Evolutionary conservation across 2,329 filamentous ascomycete species (phyloP), one percentile per base, ranked within the genome.

Genomic region (Westerdykella ornata): DNA sequence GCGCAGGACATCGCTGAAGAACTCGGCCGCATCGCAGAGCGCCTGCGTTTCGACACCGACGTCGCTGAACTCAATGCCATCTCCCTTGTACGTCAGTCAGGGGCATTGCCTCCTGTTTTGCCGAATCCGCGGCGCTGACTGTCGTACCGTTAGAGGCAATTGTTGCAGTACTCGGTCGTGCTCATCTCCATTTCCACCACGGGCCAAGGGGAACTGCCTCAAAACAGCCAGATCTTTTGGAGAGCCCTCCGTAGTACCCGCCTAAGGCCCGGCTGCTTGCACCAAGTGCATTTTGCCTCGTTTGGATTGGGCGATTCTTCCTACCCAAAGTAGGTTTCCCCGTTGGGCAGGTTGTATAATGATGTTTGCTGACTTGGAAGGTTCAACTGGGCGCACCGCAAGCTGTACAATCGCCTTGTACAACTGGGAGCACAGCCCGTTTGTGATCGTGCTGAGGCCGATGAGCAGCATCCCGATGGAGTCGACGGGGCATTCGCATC

Each of bases 291-390:
- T 1, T 97, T 94, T 66, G 83, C 86, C 3, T 85, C 83, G 0
- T 95, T 97, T 71, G 92, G 92, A 1, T 75, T 97, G 1, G 92
- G 92, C 1, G 92, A 98, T 66, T 95, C 85, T 58, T 94, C 89
- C 1, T 98, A 98, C 72, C 76, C 84, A 42, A 90, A 94, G 82
- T 92, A 72, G 50, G 76, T 61, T n/a, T 20, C 2, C 1, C 4
- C 22, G 28, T 33, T 16, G 20, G n/a, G n/a, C n/a, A n/a, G 2
- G n/a, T 28, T 5, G 9, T 31, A 39, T 26, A 35, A 39, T 45
- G 13, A 38, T 17, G 15, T 41, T 42, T 56, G 45, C 54, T 41
- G 11, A 4, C 22, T 8, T 13, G 16, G 12, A 46, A 90, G 85
- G 57, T 95, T 88, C 67, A 98, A 98, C 68, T 95, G 87, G 80